A percentile compares a stretch with the other conserved stretches of the same genome.
These are phyloP conservation scores for Cryphonectria radicalis DNA, from an alignment of 2,329 filamentous ascomycete genomes.

Conservation along the genomic window DNA sequence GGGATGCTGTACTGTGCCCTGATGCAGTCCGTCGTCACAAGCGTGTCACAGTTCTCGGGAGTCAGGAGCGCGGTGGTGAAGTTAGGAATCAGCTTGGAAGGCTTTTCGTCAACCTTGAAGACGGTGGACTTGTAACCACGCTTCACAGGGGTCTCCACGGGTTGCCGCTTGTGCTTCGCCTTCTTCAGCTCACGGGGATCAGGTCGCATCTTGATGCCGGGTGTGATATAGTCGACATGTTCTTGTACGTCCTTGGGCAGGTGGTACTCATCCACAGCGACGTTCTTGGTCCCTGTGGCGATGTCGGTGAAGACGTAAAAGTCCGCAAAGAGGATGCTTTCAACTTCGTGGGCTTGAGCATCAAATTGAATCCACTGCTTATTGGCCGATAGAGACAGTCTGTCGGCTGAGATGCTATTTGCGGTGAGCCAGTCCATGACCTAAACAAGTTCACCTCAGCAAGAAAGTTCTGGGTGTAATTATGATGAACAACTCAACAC, in stretches of 20 bases:
- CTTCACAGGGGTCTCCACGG: conserved; percentile 10
- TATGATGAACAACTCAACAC: neutral
- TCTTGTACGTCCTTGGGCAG: conserved; percentile 48
- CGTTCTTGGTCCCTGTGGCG: conserved; percentile 41
- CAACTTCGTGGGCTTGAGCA: conserved; percentile 43
- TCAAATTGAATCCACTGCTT: conserved; percentile 50
- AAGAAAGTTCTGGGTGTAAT: neutral
- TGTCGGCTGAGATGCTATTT: conserved; percentile 29
- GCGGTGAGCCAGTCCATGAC: conserved; percentile 41
- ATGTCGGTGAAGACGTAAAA: conserved; percentile 48
- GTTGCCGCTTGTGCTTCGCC: conserved; percentile 17
- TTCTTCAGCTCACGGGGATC: conserved; percentile 23
- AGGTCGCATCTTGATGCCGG: conserved; percentile 50
- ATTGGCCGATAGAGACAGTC: conserved; percentile 34
- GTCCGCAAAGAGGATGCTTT: conserved; percentile 44
- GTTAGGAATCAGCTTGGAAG: conserved; percentile 4
- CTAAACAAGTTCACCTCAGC: conserved; percentile 37
- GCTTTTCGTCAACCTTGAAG: neutral
- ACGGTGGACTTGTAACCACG: conserved; percentile 18
- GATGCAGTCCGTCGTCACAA: conserved; percentile 31
- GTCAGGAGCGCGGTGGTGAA: conserved; percentile 17
- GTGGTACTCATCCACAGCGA: conserved; percentile 50
- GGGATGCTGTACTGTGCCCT: conserved; percentile 29
- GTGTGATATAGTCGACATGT: conserved; percentile 59
- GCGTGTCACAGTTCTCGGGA: conserved; percentile 24